Evolutionary conservation across 345 rosid species (phyloP), one percentile per base, ranked within the genome.

Genomic region (Brassica rapa): DNA sequence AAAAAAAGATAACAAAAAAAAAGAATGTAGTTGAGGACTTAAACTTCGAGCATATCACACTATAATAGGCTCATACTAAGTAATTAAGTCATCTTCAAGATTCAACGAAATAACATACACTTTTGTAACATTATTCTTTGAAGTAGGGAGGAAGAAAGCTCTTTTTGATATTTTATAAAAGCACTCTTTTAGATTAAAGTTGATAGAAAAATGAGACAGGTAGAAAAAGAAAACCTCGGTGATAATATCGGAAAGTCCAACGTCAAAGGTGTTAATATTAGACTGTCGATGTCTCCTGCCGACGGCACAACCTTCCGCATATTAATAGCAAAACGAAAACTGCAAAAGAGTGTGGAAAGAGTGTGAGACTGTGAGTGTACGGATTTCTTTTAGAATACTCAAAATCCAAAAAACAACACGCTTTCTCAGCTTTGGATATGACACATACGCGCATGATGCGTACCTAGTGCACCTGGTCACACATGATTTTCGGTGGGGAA

Each of bases 271-370:
- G 53, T 84, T 90, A 82, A 73, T 78, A 39, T 39, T 39, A 39
- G 78, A 78, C 82, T 75, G 88, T 84, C 80, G 56, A 24, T 87
- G 89, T 86, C 88, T 87, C 90, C 86, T 83, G 57, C 80, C 64
- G 23, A 62, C 79, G 62, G 70, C 84, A 74, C 81, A 78, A 71
- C 12, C 70, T 77, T 71, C 72, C 76, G 81, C 72, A 77, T 68
- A 16, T 19, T n/a, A 59, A 29, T 51, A 68, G 37, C 80, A 61
- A 66, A 60, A 33, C 41, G 27, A 9, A 68, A 67, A 37, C 60
- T 62, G 55, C 21, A 14, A 70, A 35, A 30, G 66, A 68, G 37
- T 5, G 43, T 56, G 68, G 14, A 39, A 9, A 39, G 46, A 39
- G 46, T 39, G 46, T 39, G 33, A 30, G 46, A 39, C 12, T 39